Evolutionary conservation across 768 basidiomycete genomes (phyloP).

Genomic region (Zangia roseola): DNA sequence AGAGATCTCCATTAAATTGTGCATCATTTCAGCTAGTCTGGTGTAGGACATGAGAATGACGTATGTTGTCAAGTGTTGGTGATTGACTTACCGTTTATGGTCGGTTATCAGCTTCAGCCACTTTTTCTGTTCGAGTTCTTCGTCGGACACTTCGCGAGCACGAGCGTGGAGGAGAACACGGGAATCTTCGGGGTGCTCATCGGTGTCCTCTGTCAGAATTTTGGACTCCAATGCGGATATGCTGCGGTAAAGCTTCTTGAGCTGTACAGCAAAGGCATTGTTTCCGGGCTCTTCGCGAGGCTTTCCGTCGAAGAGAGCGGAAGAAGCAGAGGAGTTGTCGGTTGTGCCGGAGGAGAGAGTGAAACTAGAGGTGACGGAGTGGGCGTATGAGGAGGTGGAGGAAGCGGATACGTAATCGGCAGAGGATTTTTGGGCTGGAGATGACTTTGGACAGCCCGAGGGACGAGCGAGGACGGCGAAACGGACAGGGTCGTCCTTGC

Average conservation of each 20-base stretch:
- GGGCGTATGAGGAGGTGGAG: constrained; percentile 71
- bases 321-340: constrained; percentile 70
- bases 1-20: constrained; percentile 82
- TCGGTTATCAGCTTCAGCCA: constrained; percentile 69
- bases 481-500: constrained; percentile 87
- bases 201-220: constrained; percentile 59
- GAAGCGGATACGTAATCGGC: constrained; percentile 74
- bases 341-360: constrained; percentile 75
- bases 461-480: constrained; percentile 70
- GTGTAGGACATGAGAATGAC: constrained; percentile 9
- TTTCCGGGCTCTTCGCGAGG: constrained; percentile 53
- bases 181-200: constrained; percentile 47
- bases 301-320: constrained; percentile 62
- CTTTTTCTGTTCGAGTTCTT: constrained; percentile 71
- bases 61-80: not conserved
- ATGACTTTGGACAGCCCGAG: constrained; percentile 36
- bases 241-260: constrained; percentile 80
- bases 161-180: constrained; percentile 35
- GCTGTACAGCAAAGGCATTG: constrained; percentile 68
- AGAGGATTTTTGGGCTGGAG: constrained; percentile 58
- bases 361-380: constrained; percentile 64
- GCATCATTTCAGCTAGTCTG: constrained; percentile 89
- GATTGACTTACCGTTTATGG: constrained; percentile 77
- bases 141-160: constrained; percentile 37
- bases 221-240: constrained; percentile 80